These are phyloP conservation scores for Boletus subparvulus DNA, from an alignment of 768 basidiomycete genomes.

Conservation along the genomic window DNA sequence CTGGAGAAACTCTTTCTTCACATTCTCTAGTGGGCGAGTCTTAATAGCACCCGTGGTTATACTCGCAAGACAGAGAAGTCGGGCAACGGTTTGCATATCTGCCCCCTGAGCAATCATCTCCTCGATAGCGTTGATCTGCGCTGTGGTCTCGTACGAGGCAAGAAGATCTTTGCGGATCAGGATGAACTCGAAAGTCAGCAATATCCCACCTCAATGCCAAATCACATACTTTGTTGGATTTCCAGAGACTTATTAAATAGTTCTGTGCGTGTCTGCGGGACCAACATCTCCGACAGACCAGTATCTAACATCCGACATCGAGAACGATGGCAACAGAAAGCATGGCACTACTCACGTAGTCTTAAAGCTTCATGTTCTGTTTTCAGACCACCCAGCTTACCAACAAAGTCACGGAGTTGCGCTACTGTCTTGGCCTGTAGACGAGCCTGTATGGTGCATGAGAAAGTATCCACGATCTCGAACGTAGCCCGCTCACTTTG, in stretches of 20 bases:
- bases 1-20: slow-evolving; percentile 93
- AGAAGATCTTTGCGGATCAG: slow-evolving; percentile 67
- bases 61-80: slow-evolving; percentile 84
- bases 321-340: neutral
- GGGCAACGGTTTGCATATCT: slow-evolving; percentile 73
- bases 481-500: slow-evolving; percentile 50
- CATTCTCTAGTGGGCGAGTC: slow-evolving; percentile 76
- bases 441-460: slow-evolving; percentile 52
- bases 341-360: slow-evolving; percentile 61
- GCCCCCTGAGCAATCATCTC: slow-evolving; percentile 86
- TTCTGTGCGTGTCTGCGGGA: slow-evolving; percentile 80
- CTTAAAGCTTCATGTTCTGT: slow-evolving; percentile 86
- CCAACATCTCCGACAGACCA: slow-evolving; percentile 87
- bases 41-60: slow-evolving; percentile 86
- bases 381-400: slow-evolving; percentile 89
- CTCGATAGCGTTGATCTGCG: slow-evolving; percentile 85
- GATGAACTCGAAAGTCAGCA: slow-evolving; percentile 4
- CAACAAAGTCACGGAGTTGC: slow-evolving; percentile 93
- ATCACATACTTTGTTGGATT: slow-evolving; percentile 84
- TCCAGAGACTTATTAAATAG: slow-evolving; percentile 90
- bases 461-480: slow-evolving; percentile 1
- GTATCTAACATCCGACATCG: slow-evolving; percentile 60
- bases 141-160: slow-evolving; percentile 81
- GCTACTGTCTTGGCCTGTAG: slow-evolving; percentile 88
- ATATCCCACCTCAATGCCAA: slow-evolving; percentile 1